Evolutionary conservation across 2,329 filamentous ascomycete genomes (phyloP).

Genomic region (Ramichloridium luteum): DNA sequence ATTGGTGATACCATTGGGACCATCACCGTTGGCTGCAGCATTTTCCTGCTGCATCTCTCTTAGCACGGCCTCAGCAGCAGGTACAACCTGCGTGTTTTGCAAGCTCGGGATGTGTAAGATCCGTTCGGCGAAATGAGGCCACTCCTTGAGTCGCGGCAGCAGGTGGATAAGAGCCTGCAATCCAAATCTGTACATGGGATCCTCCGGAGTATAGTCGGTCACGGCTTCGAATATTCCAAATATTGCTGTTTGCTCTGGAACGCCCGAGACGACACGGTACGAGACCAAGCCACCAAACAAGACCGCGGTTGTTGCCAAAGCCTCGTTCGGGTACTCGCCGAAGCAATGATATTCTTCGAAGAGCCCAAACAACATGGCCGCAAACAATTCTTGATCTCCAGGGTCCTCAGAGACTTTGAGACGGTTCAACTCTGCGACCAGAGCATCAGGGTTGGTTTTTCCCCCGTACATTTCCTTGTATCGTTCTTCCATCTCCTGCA

Average conservation of each 20-base stretch:
- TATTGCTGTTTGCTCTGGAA: constrained; percentile 85
- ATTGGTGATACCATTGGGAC: constrained; percentile 49
- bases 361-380: constrained; percentile 95
- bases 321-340: constrained; percentile 88
- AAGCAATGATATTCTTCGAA: constrained; percentile 98
- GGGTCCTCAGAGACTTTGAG: constrained; percentile 82
- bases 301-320: constrained; percentile 86
- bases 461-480: constrained; percentile 97
- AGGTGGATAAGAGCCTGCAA: constrained; percentile 89
- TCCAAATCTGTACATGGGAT: constrained; percentile 96
- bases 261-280: constrained; percentile 76
- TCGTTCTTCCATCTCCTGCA: constrained; percentile 88
- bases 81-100: constrained; percentile 55
- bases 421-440: constrained; percentile 69
- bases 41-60: constrained; percentile 20
- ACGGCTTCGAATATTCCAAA: constrained; percentile 98
- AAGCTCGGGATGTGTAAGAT: constrained; percentile 71
- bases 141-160: constrained; percentile 70
- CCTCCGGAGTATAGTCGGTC: constrained; percentile 66
- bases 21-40: constrained; percentile 20
- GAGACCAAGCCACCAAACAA: constrained; percentile 84
- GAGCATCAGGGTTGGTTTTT: constrained; percentile 72
- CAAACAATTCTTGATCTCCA: constrained; percentile 84
- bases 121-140: constrained; percentile 87
- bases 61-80: constrained; percentile 19